These are phyloP conservation scores for Paradendryphiella salina DNA, from an alignment of 2,329 filamentous ascomycete genomes.

Conservation along the genomic window DNA sequence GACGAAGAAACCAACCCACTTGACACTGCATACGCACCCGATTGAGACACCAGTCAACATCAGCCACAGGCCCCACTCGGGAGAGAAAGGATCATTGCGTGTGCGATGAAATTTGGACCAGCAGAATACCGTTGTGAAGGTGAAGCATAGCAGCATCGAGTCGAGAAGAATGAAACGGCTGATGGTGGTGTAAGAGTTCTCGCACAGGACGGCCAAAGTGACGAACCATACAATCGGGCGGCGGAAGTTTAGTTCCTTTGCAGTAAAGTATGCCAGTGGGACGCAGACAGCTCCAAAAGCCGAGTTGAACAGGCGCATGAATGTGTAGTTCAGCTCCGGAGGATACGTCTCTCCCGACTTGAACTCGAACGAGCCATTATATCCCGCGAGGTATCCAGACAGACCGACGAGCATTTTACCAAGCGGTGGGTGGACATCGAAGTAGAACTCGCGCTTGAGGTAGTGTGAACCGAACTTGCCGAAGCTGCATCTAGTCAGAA, in stretches of 20 bases:
- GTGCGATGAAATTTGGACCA: slow-evolving; percentile 96
- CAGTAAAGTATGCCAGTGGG: slow-evolving; percentile 92
- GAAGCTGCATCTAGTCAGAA: slow-evolving; percentile 61
- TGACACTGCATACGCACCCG: slow-evolving; percentile 97
- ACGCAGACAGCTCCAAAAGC: slow-evolving; percentile 91
- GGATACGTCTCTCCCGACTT: slow-evolving; percentile 98
- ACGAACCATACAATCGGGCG: slow-evolving; percentile 91
- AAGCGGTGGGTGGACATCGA: slow-evolving; percentile 92
- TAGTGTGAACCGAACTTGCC: slow-evolving; percentile 99
- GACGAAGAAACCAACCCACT: slow-evolving; percentile 95
- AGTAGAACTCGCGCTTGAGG: slow-evolving; percentile 99
- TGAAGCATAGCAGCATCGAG: slow-evolving; percentile 98
- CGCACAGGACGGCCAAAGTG: slow-evolving; percentile 94
- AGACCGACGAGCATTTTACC: slow-evolving; percentile 98
- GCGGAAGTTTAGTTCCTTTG: slow-evolving; percentile 83
- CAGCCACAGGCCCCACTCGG: slow-evolving; percentile 94
- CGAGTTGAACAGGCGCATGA: slow-evolving; percentile 98
- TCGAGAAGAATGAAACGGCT: slow-evolving; percentile 97
- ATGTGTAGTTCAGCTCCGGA: slow-evolving; percentile 90
- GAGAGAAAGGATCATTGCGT: slow-evolving; percentile 80
- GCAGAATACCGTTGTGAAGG: slow-evolving; percentile 95
- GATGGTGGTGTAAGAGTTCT: slow-evolving; percentile 99
- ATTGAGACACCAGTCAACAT: slow-evolving; percentile 93
- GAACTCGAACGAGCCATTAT: slow-evolving; percentile 99
- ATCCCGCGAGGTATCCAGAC: slow-evolving; percentile 92